Evolutionary conservation across 1,284 basidiomycete genomes (phyloP).

Genomic region (Megacollybia platyphylla): DNA sequence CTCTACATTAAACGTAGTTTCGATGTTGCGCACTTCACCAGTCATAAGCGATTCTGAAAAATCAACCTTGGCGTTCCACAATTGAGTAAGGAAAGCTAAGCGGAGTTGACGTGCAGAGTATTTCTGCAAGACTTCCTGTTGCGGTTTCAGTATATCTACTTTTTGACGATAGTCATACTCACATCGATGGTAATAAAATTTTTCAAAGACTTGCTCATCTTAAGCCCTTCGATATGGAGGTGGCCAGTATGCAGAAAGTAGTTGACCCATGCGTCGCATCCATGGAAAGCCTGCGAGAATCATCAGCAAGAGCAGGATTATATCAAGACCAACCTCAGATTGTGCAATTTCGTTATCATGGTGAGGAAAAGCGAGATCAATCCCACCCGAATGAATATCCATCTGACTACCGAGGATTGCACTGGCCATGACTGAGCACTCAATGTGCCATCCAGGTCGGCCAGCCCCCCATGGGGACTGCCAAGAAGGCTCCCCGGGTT

Average conservation of each 20-base stretch:
- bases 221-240: slow-evolving; percentile 95
- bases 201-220: slow-evolving; percentile 99
- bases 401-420: slow-evolving; percentile 87
- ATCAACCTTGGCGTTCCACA: slow-evolving; percentile 91
- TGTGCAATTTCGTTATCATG: slow-evolving; percentile 99
- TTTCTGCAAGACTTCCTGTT: slow-evolving; percentile 79
- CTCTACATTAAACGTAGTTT: slow-evolving; percentile 78
- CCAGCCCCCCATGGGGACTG: slow-evolving; percentile 92
- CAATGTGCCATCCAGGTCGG: slow-evolving; percentile 99
- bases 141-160: slow-evolving; percentile 4
- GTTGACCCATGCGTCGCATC: slow-evolving; percentile 92
- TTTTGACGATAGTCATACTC: slow-evolving; percentile 16
- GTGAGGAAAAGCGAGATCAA: slow-evolving; percentile 96
- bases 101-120: slow-evolving; percentile 86
- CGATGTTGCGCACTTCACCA: slow-evolving; percentile 81
- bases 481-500: slow-evolving; percentile 98
- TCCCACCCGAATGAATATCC: slow-evolving; percentile 97
- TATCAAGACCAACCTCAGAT: slow-evolving; percentile 57
- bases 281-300: slow-evolving; percentile 69
- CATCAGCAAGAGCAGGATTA: slow-evolving; percentile 4
- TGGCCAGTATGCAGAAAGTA: slow-evolving; percentile 99
- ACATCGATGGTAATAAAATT: slow-evolving; percentile 99
- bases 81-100: slow-evolving; percentile 86
- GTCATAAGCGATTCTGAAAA: slow-evolving; percentile 87
- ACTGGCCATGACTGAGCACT: slow-evolving; percentile 98